A percentile compares a stretch with the other conserved stretches of the same genome.
These are phyloP conservation scores for Letharia lupina DNA, from an alignment of 495 filamentous ascomycete genomes.

Conservation along the genomic window DNA sequence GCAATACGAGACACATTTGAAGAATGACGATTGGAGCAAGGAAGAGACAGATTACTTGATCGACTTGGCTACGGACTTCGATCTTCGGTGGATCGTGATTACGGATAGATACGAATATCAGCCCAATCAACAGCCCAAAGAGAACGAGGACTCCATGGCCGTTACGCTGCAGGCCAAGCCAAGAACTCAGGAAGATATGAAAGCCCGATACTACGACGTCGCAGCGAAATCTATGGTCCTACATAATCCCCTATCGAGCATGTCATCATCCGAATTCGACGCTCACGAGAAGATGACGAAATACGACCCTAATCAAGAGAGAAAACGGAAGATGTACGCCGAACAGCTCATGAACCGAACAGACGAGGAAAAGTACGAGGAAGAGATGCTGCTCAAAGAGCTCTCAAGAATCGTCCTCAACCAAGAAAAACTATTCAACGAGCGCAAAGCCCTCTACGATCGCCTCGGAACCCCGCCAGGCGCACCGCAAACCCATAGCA, in stretches of 20 bases:
- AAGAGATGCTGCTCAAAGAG: constrained; percentile 79
- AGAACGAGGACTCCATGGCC: constrained; percentile 33
- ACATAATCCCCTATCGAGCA: constrained; percentile 70
- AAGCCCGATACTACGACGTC: constrained; percentile 80
- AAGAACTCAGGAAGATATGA: constrained; percentile 81
- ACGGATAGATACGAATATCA: constrained; percentile 83
- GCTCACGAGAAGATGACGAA: constrained; percentile 75
- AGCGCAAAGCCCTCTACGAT: constrained; percentile 82
- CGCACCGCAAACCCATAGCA: constrained; percentile 46
- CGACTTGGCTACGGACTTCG: constrained; percentile 61
- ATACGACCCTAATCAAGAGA: constrained; percentile 72
- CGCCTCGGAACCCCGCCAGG: constrained; percentile 73
- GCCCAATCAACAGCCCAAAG: constrained; percentile 33
- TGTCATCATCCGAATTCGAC: constrained; percentile 73
- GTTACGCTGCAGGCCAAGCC: constrained; percentile 38
- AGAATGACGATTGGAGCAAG: constrained; percentile 70
- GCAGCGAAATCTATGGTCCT: constrained; percentile 78
- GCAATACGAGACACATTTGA: constrained; percentile 70
- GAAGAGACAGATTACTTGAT: constrained; percentile 91
- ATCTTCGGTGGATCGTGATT: constrained; percentile 85
- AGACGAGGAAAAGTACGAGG: constrained; percentile 82
- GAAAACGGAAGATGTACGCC: constrained; percentile 73
- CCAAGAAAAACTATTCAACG: constrained; percentile 72
- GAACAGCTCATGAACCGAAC: constrained; percentile 66
- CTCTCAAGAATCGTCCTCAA: constrained; percentile 79